These are phyloP conservation scores for Purshia tridentata DNA, from an alignment of 306 rosid genomes.

Conservation along the genomic window DNA sequence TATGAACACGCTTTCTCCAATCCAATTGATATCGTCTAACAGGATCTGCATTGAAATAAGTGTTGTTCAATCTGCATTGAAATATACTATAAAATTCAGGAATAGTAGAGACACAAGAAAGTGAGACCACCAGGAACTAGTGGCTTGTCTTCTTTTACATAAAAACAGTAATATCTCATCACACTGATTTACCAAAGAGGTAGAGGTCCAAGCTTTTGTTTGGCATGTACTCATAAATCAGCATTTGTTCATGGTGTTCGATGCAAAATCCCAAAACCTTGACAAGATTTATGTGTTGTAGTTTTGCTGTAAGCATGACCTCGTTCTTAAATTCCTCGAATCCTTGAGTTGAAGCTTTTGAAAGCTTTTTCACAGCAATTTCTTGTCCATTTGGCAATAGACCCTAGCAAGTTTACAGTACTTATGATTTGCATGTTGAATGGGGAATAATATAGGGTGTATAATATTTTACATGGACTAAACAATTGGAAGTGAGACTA, in stretches of 20 bases:
- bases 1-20: constrained; percentile 26
- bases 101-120: neutral
- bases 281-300: too few species aligned
- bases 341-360: constrained; percentile 38
- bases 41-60: constrained; percentile 19
- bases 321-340: constrained; percentile 38
- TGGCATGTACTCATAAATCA: too few species aligned
- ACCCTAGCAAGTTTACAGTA: constrained; percentile 19
- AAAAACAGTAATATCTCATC: constrained; percentile 13
- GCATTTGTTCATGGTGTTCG: too few species aligned
- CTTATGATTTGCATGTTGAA: neutral
- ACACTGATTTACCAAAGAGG: constrained; percentile 34
- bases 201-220: too few species aligned
- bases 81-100: neutral
- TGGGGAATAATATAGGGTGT: neutral
- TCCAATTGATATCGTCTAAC: constrained; percentile 3
- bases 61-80: neutral
- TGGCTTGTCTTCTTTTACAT: constrained; percentile 6
- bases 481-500: too few species aligned
- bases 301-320: too few species aligned
- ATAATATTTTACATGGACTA: too few species aligned
- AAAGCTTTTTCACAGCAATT: constrained; percentile 35
- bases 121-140: neutral
- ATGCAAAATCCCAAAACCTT: too few species aligned
- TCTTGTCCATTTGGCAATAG: constrained; percentile 30